Base-by-base conservation (phyloP, 2,329 filamentous ascomycete genomes). In the Fonsecaea monophora region DNA sequence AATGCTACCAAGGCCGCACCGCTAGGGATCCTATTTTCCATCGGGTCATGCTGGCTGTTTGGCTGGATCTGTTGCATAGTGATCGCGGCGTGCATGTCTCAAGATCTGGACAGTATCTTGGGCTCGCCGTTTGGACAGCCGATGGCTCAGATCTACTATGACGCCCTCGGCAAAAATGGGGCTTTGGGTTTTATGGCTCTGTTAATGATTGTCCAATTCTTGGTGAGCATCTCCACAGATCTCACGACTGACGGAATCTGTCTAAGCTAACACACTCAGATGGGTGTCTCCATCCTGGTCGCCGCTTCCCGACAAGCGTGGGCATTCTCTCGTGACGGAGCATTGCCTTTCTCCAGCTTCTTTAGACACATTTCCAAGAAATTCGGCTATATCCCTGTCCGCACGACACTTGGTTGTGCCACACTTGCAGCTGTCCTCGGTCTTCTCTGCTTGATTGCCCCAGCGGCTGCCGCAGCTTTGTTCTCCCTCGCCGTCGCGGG, bases 301-400 rank as follows among this genome's bases (percentile, higher is more conserved):
- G 87, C 87, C 1, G 84, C 84, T 4, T 87, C 84, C 5, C 82
- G 87, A 5, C 87, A 89, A 75, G 82, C 81, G 35, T 89, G 87
- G 87, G 87, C 87, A 0, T 89, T 89, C 73, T 85, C 85, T 8
- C 82, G 87, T 30, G 87, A 89, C 71, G 86, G 85, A 1, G 87
- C 86, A 1, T 79, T 89, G 1, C 87, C 87, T 0, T 88, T 89
- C 73, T 86, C 84, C 1, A 75, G 68, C 4, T 87, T 85, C 75
- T 86, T 88, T 75, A 80, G 85, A 37, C 80, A 82, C 6, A 85
- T 89, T 73, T 85, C 82, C 69, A 82, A 81, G 66, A 78, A 78
- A 1, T 81, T 88, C 48, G 84, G 83, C 10, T 86, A 84, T 70
- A 88, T 87, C 60, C 87, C 87, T 0, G 78, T 88, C 9, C 82